Evolutionary conservation across 2,329 filamentous ascomycete genomes (phyloP), one percentile per base, ranked within the genome.

Genomic region (Apiospora hydei): DNA sequence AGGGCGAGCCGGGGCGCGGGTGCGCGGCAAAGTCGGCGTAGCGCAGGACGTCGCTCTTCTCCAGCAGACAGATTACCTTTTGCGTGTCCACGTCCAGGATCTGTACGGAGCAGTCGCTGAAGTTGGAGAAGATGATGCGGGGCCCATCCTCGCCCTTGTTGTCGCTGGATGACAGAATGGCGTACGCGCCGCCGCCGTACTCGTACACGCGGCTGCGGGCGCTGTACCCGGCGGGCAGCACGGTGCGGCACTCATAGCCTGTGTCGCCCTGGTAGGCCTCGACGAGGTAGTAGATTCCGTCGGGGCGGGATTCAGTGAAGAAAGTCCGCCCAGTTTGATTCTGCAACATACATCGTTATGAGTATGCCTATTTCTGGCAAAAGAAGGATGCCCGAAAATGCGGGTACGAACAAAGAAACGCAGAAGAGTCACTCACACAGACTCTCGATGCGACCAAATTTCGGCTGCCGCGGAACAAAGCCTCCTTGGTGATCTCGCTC

Each of bases 181-280:
- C 82, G 68, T 85, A 84, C 0, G 85, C 79, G 3, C 83, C 83
- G 14, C 87, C 87, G 1, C 88, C 88, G 69, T 89, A 88, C 73
- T 88, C 87, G 73, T 89, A 87, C 21, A 89, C 84, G 1, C 77
- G 81, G 38, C 84, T 86, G 64, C 80, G 78, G 5, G 83, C 85
- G 72, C 82, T 85, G 74, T 84, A 85, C 0, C 83, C 77, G 3
- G 75, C 75, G 0, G 86, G 85, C 14, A 89, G 79, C 1, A 87
- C 76, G 41, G 87, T 82, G 34, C 78, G 80, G 18, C 76, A 75
- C 3, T 78, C 77, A 11, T 80, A 77, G 2, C 78, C 72, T 14
- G 77, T 77, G 41, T 10, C 34, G 8, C 38, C 6, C 4, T 64
- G 30, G 4, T 2, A 13, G 57, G 85, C 76, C 75, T 87, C 83